Base-by-base conservation (phyloP, 2,329 filamentous ascomycete genomes). In the Curvularia sp. region DNA sequence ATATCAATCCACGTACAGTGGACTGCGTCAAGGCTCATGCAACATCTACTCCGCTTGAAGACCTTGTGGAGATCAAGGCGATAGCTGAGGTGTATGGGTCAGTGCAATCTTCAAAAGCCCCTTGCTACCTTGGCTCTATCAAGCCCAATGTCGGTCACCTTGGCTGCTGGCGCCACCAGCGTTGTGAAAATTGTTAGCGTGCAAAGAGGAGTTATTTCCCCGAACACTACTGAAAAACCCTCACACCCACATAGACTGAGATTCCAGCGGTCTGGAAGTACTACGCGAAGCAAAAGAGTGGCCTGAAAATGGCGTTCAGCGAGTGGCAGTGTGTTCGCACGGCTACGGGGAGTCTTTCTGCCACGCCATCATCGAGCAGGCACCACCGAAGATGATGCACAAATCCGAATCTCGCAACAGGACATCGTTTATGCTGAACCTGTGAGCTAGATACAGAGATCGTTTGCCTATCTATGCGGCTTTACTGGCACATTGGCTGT, bases 31-130 rank as follows among this genome's bases (percentile, higher is more conserved):
- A 81, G 59, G 75, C 76, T 0, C 79, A 81, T 60, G 86, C 85
- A 9, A 88, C 85, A 0, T 85, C 86, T 3, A 88, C 86, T 1
- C 78, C 82, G 38, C 84, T 82, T 2, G 85, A 86, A 6, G 72
- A 75, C 46, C 68, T 69, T 2, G 69, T 66, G 8, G 74, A 77
- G 49, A 60, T 69, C 8, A 49, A 43, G 4, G 69, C 70, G 6
- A 60, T 75, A 15, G 57, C 64, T n/a, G 55, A 53, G 15, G 61
- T 64, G 2, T 70, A 71, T 38, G 65, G 65, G 8, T 18, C 38
- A 43, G 57, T 52, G 18, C 57, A 64, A 30, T n/a, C 33, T 15
- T n/a, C 38, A 15, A n/a, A 41, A 18, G 6, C 35, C n/a, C 63
- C 62, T 20, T 64, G 76, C 2, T 57, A 65, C 46, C 26, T 78